Base-by-base conservation (phyloP, 805 yeast genomes). In the Sugiyamaella lignohabitans region DNA sequence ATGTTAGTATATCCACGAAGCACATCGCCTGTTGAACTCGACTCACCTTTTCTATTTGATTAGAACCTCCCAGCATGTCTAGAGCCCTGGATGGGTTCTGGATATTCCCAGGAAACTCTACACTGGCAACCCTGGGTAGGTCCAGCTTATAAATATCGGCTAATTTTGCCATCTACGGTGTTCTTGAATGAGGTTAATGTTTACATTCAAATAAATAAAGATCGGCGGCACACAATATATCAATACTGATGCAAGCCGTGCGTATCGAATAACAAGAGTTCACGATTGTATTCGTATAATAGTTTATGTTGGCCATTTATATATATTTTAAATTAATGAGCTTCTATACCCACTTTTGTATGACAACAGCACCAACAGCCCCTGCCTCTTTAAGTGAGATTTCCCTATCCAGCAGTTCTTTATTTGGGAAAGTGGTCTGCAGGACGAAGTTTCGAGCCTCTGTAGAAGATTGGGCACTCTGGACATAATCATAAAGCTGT, bases 331-430 rank as follows among this genome's bases (percentile, higher is more conserved):
- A n/a, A n/a, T n/a, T n/a, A n/a, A n/a, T n/a, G n/a, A n/a, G n/a
- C n/a, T n/a, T n/a, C n/a, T 53, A 75, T 39, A 60, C 71, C 93
- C 94, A 85, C 68, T 93, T 81, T 65, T 87, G 97, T 16, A 89
- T 87, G 24, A 89, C 80, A n/a, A 87, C 96, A 1, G 97, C 78
- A 55, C 86, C 86, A 43, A 76, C 74, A 53, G 87, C 70, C 29
- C 87, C 87, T 3, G 94, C 93, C 23, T 80, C 87, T 47, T 74
- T 76, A 42, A 91, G 78, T 1, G 84, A 75, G 34, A 72, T 60
- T 8, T 67, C 69, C 38, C 71, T 67, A 48, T 84, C 79, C 42
- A 75, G 79, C 36, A 91, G 76, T 22, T 82, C 79, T 61, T 78
- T 76, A 23, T 84, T 81, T 6, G 98, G 98, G 69, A 87, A 87